Base-by-base conservation (phyloP, 2,329 filamentous ascomycete species). In the Phialemoniopsis sp. region DNA sequence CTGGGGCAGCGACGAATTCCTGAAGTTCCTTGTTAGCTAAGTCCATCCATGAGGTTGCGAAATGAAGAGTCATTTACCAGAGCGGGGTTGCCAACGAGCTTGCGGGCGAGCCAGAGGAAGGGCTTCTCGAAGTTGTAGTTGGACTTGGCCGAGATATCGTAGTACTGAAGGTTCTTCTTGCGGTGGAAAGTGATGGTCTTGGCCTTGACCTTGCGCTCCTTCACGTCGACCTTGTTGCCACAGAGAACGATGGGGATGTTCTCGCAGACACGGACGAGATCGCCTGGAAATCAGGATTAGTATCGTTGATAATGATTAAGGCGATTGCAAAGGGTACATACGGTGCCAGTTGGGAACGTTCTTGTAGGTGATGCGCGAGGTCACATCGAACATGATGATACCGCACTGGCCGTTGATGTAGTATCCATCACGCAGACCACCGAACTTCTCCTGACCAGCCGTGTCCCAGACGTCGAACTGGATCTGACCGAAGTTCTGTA, bases 91-190 rank as follows among this genome's bases (percentile, higher is more conserved):
- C 91, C 93, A 57, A 95, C 90, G 43, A 98, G 84, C 84, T 98
- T 98, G 69, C 93, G 85, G 56, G 90, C 91, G 58, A 98, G 85
- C 93, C 93, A 97, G 58, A 97, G 85, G 88, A 98, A 97, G 49
- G 91, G 91, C 83, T 97, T 98, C 85, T 97, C 91, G 70, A 97
- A 97, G 84, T 97, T 97, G 78, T 98, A 97, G 81, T 97, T 97
- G 63, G 90, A 96, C 80, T 97, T 98, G 72, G 93, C 93, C 32
- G 89, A 96, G 67, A 97, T 97, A 59, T 97, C 93, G 80, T 98
- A 98, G 82, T 97, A 98, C 75, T 98, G 93, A 38, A 98, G 85
- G 75, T 97, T 98, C 85, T 98, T 98, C 88, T 98, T 98, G 74
- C 93, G 89, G 82, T 98, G 93, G 87, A 98, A 98, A 54, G 93